A percentile compares a stretch with the other conserved stretches of the same genome.
Conservation (phyloP, 2,329 filamentous ascomycete genomes). For the Alternaria solani region DNA sequence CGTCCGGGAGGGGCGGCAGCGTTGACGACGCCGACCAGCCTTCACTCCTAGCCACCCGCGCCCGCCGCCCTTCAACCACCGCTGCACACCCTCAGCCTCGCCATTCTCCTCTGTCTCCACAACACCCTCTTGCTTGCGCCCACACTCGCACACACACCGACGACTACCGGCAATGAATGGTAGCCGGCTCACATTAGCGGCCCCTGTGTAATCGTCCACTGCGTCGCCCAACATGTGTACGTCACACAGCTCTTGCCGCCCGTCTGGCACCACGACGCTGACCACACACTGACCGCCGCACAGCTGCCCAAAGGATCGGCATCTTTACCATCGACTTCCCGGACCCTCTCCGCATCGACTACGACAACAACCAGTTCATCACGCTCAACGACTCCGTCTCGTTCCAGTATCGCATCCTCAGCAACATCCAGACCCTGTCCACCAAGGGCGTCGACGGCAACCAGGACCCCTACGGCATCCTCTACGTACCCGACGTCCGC, state of each 20-base stretch:
- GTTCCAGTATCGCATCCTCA: conserved; percentile 50
- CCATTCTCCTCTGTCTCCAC: neutral
- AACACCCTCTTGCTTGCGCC: neutral
- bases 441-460: conserved; percentile 69
- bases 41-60: conserved; percentile 15
- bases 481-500: conserved; percentile 81
- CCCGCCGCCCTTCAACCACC: conserved; percentile 6
- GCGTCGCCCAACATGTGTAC: conserved; percentile 50
- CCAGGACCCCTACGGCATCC: conserved; percentile 74
- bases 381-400: conserved; percentile 42
- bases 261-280: neutral
- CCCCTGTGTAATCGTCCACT: conserved; percentile 21
- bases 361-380: conserved; percentile 42
- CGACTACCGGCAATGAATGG: conserved; percentile 26
- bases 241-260: conserved; percentile 32
- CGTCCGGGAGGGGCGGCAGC: conserved; percentile 10
- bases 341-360: conserved; percentile 39
- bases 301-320: conserved; percentile 47
- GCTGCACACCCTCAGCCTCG: neutral
- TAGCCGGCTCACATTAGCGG: conserved; percentile 14
- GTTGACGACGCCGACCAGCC: conserved; percentile 29
- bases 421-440: conserved; percentile 78
- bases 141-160: neutral
- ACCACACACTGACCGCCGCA: conserved; percentile 14
- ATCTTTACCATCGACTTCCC: conserved; percentile 50